These are phyloP conservation scores for Penicillium desertorum DNA, from an alignment of 495 filamentous ascomycete species.

Conservation along the genomic window DNA sequence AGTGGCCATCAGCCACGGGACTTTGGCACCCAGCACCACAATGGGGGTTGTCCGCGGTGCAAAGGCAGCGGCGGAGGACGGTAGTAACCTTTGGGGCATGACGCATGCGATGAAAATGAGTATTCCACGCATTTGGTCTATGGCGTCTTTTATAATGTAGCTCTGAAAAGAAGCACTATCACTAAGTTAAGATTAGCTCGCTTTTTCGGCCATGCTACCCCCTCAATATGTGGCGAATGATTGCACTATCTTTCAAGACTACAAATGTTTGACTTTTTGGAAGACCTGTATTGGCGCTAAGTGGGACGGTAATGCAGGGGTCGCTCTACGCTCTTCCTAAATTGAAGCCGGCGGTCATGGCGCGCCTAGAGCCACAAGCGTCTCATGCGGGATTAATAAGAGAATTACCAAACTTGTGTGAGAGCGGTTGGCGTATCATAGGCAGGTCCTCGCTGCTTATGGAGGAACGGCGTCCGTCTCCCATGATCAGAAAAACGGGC, in stretches of 20 bases:
- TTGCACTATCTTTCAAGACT: not conserved
- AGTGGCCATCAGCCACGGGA: slow-evolving; percentile 94
- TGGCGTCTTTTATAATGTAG: slow-evolving; percentile 31
- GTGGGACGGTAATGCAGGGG: slow-evolving; percentile 3
- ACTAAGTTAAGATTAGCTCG: slow-evolving; percentile 46
- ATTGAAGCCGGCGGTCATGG: not conserved
- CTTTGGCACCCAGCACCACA: slow-evolving; percentile 86
- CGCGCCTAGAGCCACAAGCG: not conserved
- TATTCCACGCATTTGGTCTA: slow-evolving; percentile 28
- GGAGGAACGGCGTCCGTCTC: no score
- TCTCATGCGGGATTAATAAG: no score
- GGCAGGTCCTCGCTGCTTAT: no score
- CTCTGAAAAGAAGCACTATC: slow-evolving; percentile 31
- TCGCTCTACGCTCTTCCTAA: not conserved
- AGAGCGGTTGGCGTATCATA: no score
- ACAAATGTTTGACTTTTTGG: not conserved
- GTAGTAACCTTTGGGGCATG: slow-evolving; percentile 90
- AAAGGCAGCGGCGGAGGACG: slow-evolving; percentile 95
- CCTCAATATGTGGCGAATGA: not conserved
- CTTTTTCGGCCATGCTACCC: slow-evolving; percentile 10
- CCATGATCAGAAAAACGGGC: no score
- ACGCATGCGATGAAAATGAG: slow-evolving; percentile 38
- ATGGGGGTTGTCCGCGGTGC: slow-evolving; percentile 89
- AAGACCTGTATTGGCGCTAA: slow-evolving; percentile 2
- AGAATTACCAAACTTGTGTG: no score